Evolutionary conservation across 352 stramenopile genomes (phyloP).

Genomic region (Phytophthora nicotianae): DNA sequence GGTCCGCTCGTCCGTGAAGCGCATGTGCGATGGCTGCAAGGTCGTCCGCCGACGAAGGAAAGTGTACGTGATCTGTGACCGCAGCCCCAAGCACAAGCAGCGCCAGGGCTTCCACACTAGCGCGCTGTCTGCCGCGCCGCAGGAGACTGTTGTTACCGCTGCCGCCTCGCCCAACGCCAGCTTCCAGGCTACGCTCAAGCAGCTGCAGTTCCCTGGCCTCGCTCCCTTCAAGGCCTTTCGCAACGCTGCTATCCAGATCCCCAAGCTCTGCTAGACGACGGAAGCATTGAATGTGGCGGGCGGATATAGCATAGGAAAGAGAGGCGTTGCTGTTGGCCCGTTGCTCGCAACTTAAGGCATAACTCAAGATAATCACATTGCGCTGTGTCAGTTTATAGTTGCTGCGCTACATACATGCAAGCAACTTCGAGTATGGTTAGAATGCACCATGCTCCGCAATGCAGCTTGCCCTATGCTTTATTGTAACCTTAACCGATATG

Average conservation of each 20-base stretch:
- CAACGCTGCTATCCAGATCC: slow-evolving; percentile 69
- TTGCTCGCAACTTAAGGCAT: slow-evolving; percentile 15
- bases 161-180: slow-evolving; percentile 91
- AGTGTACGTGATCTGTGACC: slow-evolving; percentile 92
- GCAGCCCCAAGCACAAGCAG: slow-evolving; percentile 93
- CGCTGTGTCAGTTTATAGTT: slow-evolving; percentile 16
- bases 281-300: not conserved
- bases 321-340: not conserved
- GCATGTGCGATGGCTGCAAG: slow-evolving; percentile 93
- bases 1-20: slow-evolving; percentile 90
- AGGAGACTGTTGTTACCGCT: slow-evolving; percentile 24
- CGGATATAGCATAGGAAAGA: not conserved
- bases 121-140: slow-evolving; percentile 37
- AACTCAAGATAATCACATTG: slow-evolving; percentile 37
- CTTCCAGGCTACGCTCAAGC: slow-evolving; percentile 92
- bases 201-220: slow-evolving; percentile 93
- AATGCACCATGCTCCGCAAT: not conserved
- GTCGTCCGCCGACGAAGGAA: slow-evolving; percentile 85
- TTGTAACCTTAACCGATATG: slow-evolving; percentile 14
- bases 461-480: not conserved
- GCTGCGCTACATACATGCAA: not conserved
- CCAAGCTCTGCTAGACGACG: slow-evolving; percentile 61
- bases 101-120: slow-evolving; percentile 91
- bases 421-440: not conserved
- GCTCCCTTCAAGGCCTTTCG: slow-evolving; percentile 81